Evolutionary conservation across 208 protist species (phyloP).

Genomic region (Zelonia costaricensis): DNA sequence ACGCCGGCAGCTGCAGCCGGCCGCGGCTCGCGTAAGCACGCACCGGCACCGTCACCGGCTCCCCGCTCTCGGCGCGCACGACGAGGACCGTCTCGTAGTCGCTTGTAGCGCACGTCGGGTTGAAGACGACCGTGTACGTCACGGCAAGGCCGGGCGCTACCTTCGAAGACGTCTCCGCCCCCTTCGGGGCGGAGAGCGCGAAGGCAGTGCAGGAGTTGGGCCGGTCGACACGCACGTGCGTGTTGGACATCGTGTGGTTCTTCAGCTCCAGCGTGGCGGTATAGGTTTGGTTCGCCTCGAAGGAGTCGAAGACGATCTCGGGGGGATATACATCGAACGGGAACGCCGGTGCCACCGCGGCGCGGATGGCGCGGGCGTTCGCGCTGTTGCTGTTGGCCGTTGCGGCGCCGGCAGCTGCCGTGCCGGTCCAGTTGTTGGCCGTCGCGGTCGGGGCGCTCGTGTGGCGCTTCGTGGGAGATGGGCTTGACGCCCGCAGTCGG

Average conservation of each 20-base stretch:
- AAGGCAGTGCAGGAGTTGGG: conserved; percentile 74
- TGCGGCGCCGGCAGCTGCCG: neutral
- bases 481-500: no score
- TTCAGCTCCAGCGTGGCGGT: conserved; percentile 73
- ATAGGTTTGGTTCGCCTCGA: conserved; percentile 76
- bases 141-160: conserved; percentile 92
- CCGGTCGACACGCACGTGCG: conserved; percentile 83
- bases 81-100: conserved; percentile 90
- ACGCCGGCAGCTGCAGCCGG: conserved; percentile 77
- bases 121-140: conserved; percentile 85
- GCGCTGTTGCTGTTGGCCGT: no score
- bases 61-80: conserved; percentile 84
- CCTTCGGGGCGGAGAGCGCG: conserved; percentile 55
- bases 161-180: conserved; percentile 61
- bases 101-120: conserved; percentile 48
- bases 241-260: conserved; percentile 76
- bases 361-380: no score
- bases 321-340: conserved; percentile 85
- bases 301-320: conserved; percentile 79
- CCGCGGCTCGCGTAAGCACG: conserved; percentile 83
- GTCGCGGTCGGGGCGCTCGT: no score
- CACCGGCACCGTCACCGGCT: conserved; percentile 85
- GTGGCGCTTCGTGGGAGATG: no score
- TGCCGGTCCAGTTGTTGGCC: no score
- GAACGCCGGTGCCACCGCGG: conserved; percentile 10